phyloP scores from a whole-genome alignment of 2,329 filamentous ascomycete genomes.

The Colletotrichum sp. region DNA sequence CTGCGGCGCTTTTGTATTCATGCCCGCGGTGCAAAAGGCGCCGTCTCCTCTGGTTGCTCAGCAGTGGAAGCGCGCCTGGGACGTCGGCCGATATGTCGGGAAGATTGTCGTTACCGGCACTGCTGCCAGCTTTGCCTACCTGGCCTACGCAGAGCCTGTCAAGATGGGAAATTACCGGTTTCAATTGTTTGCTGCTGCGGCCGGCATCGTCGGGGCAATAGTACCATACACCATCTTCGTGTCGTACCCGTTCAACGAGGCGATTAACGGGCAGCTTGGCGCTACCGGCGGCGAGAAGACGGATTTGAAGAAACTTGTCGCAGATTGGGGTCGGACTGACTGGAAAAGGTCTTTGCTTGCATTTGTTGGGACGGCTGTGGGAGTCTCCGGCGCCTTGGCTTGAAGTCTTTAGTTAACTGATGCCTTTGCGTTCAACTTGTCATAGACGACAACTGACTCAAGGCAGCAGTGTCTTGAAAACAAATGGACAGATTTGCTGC shows the following conservation, averaged over 20 bases:
- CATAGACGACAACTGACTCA: too few species aligned
- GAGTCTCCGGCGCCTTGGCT: neutral
- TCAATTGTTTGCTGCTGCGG: neutral
- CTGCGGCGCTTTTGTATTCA: neutral
- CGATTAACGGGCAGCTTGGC: neutral
- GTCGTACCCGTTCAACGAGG: neutral
- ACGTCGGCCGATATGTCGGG: neutral
- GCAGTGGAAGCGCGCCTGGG: neutral
- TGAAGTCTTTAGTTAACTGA: too few species aligned
- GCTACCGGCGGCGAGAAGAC: accelerated
- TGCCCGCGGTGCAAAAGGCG: neutral
- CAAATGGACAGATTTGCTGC: too few species aligned
- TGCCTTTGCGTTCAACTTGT: too few species aligned
- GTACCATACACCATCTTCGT: neutral
- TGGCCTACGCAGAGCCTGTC: neutral
- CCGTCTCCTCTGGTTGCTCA: accelerated
- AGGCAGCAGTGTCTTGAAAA: too few species aligned
- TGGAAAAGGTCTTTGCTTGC: neutral
- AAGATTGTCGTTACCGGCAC: neutral
- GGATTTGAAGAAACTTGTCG: neutral
- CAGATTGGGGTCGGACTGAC: accelerated
- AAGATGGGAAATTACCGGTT: accelerated
- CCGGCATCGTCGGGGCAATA: neutral
- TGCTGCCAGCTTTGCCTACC: neutral
- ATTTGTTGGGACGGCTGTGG: accelerated